These are phyloP conservation scores for Boletus eberwhitei DNA, from an alignment of 768 basidiomycete genomes.

Conservation along the genomic window DNA sequence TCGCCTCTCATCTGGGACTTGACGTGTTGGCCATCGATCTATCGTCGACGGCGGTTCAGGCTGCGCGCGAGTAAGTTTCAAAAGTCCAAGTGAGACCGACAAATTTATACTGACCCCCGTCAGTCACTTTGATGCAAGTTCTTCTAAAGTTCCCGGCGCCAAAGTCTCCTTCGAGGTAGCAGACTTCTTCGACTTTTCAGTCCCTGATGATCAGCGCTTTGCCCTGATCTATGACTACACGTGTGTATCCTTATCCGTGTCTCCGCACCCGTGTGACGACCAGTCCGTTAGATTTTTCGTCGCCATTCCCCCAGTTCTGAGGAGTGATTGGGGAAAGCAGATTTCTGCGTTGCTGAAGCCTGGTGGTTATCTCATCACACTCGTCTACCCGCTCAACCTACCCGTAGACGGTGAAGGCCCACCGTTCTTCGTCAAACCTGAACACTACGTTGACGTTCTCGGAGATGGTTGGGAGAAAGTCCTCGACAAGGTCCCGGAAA, in stretches of 20 bases:
- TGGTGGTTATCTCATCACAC: conserved; percentile 60
- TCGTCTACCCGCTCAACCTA: conserved; percentile 55
- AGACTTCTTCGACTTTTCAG: conserved; percentile 21
- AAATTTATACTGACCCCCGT: background rate
- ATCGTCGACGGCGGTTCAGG: conserved; percentile 14
- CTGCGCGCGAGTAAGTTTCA: conserved; percentile 19
- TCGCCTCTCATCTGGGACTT: conserved; percentile 16
- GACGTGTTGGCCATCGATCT: conserved; percentile 19
- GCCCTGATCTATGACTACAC: conserved; percentile 19
- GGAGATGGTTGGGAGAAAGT: conserved; percentile 51
- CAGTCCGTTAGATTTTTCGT: conserved; percentile 48
- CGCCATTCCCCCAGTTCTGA: conserved; percentile 55
- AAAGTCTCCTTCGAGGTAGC: conserved; percentile 19
- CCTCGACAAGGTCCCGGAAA: conserved; percentile 47
- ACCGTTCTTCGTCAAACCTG: conserved; percentile 57
- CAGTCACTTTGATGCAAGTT: conserved; percentile 1
- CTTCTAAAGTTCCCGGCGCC: background rate
- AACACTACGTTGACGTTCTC: conserved; percentile 53
- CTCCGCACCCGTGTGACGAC: background rate
- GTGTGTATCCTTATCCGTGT: background rate
- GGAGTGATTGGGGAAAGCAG: conserved; percentile 55
- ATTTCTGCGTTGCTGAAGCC: conserved; percentile 55
- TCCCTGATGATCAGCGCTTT: conserved; percentile 11
- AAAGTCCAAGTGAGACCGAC: background rate
- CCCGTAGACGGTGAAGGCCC: conserved; percentile 50